phyloP scores from a whole-genome alignment of 768 basidiomycete genomes.

The Trametopsis cervina region DNA sequence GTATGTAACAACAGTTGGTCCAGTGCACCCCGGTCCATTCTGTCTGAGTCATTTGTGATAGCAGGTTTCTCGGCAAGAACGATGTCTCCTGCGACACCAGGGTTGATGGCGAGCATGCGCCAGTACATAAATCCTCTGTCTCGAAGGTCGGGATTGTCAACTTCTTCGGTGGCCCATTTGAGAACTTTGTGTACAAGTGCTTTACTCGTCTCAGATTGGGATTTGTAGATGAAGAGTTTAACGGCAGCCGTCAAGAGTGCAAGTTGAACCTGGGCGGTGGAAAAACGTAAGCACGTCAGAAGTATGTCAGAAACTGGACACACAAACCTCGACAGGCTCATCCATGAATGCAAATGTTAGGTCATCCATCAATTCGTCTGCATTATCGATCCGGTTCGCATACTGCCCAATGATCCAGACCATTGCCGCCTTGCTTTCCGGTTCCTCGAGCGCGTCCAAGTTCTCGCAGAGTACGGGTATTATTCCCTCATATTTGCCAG shows the following conservation, averaged over 20 bases:
- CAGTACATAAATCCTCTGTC: slow-evolving; percentile 99
- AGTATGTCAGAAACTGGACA: slow-evolving; percentile 1
- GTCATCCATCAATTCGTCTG: slow-evolving; percentile 92
- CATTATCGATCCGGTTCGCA: slow-evolving; percentile 91
- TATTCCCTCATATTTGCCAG: slow-evolving; percentile 93
- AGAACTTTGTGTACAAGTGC: slow-evolving; percentile 90
- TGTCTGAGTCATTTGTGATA: slow-evolving; percentile 96
- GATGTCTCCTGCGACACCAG: slow-evolving; percentile 79
- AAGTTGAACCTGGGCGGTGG: slow-evolving; percentile 84
- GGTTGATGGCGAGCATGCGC: slow-evolving; percentile 93
- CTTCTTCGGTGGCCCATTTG: slow-evolving; percentile 95
- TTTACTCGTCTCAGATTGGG: slow-evolving; percentile 76
- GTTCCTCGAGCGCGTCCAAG: slow-evolving; percentile 87
- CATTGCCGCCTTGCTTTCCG: slow-evolving; percentile 96
- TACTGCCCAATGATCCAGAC: slow-evolving; percentile 98
- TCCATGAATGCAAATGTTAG: slow-evolving; percentile 84
- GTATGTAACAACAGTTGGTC: slow-evolving; percentile 94
- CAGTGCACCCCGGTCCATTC: slow-evolving; percentile 94
- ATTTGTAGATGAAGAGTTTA: slow-evolving; percentile 91
- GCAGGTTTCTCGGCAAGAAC: slow-evolving; percentile 91
- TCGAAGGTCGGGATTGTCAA: slow-evolving; percentile 96
- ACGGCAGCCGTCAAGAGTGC: slow-evolving; percentile 91
- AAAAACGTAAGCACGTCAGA: not conserved
- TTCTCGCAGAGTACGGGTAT: slow-evolving; percentile 92
- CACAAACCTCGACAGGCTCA: slow-evolving; percentile 82